Conservation (phyloP, 73 alveolate genomes). For the Paramecium bursaria region DNA sequence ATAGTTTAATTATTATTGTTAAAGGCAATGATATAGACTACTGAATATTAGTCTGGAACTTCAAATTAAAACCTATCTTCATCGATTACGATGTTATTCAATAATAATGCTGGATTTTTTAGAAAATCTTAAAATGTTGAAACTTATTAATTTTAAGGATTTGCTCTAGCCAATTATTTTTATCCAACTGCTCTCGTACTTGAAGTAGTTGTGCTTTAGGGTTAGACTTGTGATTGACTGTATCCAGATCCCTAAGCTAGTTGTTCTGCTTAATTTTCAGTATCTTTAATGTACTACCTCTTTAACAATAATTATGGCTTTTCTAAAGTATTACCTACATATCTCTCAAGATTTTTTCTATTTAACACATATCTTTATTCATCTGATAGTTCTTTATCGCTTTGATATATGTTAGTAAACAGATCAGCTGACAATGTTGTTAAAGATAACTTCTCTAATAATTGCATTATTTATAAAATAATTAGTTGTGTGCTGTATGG, state of each 20-base stretch:
- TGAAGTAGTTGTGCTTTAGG: conserved; percentile 1
- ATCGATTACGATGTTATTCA: conserved; percentile 56
- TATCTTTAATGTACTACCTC: conserved; percentile 76
- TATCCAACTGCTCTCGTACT: neutral
- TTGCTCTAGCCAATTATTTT: neutral
- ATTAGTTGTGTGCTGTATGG: neutral
- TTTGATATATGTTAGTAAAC: neutral
- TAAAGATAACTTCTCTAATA: neutral
- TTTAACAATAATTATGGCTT: conserved; percentile 89
- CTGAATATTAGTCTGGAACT: conserved; percentile 55
- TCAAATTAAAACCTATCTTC: conserved; percentile 58
- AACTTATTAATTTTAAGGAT: neutral
- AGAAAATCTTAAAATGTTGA: conserved; percentile 75
- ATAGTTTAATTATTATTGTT: conserved; percentile 31
- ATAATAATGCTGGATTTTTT: conserved; percentile 66
- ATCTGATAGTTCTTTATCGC: conserved; percentile 69
- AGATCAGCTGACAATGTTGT: neutral
- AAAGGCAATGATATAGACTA: conserved; percentile 65
- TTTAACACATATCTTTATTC: conserved; percentile 93
- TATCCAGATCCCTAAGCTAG: conserved; percentile 75
- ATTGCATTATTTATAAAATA: neutral
- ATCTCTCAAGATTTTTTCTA: conserved; percentile 83
- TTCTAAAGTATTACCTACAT: conserved; percentile 92
- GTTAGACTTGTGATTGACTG: neutral
- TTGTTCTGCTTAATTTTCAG: conserved; percentile 84